Evolutionary conservation across 1,139 yeast species (phyloP).

Genomic region (Pichia inconspicua): DNA sequence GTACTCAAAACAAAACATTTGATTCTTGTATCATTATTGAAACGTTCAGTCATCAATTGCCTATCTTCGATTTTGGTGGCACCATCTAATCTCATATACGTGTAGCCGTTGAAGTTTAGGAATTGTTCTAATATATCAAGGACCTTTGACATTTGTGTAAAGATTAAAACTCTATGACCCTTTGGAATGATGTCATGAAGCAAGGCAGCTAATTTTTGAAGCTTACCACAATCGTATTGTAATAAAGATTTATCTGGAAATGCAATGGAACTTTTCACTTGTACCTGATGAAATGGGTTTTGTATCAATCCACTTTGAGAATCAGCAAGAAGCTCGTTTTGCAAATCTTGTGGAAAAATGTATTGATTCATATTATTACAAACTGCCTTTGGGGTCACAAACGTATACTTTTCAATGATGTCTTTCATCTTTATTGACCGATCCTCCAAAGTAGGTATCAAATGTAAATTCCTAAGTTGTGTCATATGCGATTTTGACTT

Average conservation of each 20-base stretch:
- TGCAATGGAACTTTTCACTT: constrained; percentile 82
- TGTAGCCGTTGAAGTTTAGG: constrained; percentile 86
- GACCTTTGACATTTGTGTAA: constrained; percentile 97
- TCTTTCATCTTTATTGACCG: constrained; percentile 42
- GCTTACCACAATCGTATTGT: constrained; percentile 95
- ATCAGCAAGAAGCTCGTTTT: constrained; percentile 27
- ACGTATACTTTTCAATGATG: constrained; percentile 67
- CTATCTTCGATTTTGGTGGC: constrained; percentile 97
- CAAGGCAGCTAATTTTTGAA: constrained; percentile 72
- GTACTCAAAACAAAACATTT: constrained; percentile 92
- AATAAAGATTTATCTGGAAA: constrained; percentile 91
- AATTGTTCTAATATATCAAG: constrained; percentile 90
- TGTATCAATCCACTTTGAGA: constrained; percentile 29
- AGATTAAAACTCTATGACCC: constrained; percentile 91
- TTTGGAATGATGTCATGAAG: constrained; percentile 70
- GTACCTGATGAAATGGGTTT: constrained; percentile 77
- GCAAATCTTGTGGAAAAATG: constrained; percentile 37
- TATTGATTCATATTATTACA: constrained; percentile 66
- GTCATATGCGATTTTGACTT: constrained; percentile 14
- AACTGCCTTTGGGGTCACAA: constrained; percentile 82
- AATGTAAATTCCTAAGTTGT: constrained; percentile 21
- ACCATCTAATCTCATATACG: constrained; percentile 94
- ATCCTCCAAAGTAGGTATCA: constrained; percentile 36
- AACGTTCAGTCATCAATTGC: constrained; percentile 85
- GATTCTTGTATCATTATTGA: constrained; percentile 76